Percentiles rank a stretch among this genome's conserved stretches.
Evolutionary conservation across 1,284 basidiomycete genomes (phyloP).

Genomic region (Testicularia cyperi): DNA sequence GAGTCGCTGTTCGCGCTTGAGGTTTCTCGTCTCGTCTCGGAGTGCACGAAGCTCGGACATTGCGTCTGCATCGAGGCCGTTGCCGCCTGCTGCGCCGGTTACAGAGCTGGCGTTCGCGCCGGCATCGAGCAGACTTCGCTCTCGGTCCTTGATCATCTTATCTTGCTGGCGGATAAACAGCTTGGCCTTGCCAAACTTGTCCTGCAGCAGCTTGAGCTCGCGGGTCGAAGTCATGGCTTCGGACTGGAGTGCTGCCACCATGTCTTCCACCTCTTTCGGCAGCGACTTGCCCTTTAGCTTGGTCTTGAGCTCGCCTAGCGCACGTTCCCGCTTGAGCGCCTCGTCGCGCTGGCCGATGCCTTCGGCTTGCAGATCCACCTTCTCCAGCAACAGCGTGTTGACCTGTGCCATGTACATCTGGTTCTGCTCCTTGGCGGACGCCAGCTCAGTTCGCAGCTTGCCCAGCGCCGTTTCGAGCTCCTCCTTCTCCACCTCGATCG

Average conservation of each 20-base stretch:
- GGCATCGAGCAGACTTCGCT: conserved; percentile 22
- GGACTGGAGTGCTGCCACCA: conserved; percentile 74
- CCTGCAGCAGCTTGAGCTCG: conserved; percentile 71
- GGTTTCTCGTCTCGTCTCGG: conserved; percentile 21
- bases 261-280: conserved; percentile 76
- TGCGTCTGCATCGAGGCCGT: too few relatives aligned
- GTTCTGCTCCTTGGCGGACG: conserved; percentile 77
- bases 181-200: conserved; percentile 79
- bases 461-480: conserved; percentile 72
- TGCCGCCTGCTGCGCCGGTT: conserved; percentile 3
- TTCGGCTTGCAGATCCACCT: conserved; percentile 75
- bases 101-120: conserved; percentile 10
- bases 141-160: conserved; percentile 54
- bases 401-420: conserved; percentile 78
- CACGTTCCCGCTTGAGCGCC: conserved; percentile 38
- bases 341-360: conserved; percentile 55
- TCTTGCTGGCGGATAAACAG: conserved; percentile 92
- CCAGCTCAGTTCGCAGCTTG: conserved; percentile 70
- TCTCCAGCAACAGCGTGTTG: conserved; percentile 74
- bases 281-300: conserved; percentile 67
- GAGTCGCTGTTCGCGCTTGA: conserved; percentile 35
- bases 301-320: conserved; percentile 62
- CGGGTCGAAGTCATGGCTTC: conserved; percentile 73
- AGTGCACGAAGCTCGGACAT: conserved; percentile 9
- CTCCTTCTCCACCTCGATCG: conserved; percentile 81